These are phyloP conservation scores for Penicillium sp. DNA, from an alignment of 2,329 filamentous ascomycete genomes.

Conservation along the genomic window DNA sequence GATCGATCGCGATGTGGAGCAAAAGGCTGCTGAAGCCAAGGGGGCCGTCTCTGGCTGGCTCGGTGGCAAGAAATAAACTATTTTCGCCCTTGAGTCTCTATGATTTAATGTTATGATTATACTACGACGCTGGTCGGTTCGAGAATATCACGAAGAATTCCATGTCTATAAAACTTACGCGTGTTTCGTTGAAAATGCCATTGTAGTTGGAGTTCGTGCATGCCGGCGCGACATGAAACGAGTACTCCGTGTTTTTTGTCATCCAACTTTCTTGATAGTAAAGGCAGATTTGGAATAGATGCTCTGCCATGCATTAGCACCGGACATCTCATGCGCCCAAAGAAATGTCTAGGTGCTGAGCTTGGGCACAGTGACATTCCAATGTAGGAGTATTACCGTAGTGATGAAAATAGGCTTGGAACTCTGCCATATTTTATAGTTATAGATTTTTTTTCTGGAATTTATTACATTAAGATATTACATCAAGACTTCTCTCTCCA, in stretches of 20 bases:
- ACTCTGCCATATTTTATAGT: not conserved
- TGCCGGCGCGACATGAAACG: not conserved
- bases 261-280: not conserved
- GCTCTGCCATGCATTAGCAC: not conserved
- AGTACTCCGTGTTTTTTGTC: not conserved
- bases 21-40: conserved; percentile 78
- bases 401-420: conserved; percentile 14
- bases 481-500: not conserved
- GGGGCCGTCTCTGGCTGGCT: conserved; percentile 83
- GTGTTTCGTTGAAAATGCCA: not conserved
- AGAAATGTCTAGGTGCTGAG: not conserved
- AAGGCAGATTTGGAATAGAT: not conserved
- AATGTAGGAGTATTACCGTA: conserved; percentile 22
- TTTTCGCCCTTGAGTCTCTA: not conserved
- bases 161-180: not conserved
- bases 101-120: not conserved
- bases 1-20: conserved; percentile 78
- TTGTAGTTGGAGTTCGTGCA: not conserved
- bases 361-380: conserved; percentile 17
- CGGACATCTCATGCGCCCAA: not conserved
- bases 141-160: conserved; percentile 2
- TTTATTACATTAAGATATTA: not conserved
- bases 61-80: conserved; percentile 51
- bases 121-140: not conserved
- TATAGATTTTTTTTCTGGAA: not conserved